Evolutionary conservation across 208 protist genomes (phyloP).

Genomic region (Trypanosoma cruzi): DNA sequence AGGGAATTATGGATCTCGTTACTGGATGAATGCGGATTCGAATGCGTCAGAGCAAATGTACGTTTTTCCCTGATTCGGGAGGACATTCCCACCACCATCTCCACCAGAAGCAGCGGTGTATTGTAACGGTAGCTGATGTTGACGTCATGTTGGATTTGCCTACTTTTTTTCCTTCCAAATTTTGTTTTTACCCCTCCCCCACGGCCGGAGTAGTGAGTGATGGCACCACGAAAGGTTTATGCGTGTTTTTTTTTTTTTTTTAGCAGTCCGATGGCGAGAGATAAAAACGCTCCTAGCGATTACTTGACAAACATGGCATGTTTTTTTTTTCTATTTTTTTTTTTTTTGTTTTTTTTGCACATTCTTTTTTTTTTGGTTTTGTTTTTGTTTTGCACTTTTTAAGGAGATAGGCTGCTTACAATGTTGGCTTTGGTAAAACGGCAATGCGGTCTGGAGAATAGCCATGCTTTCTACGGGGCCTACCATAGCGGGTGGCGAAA

Average conservation of each 20-base stretch:
- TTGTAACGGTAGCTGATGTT: neutral
- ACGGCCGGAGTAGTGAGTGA: no score
- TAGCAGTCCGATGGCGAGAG: no score
- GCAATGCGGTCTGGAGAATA: slow-evolving; percentile 63
- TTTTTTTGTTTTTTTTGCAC: no score
- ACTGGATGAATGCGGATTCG: neutral
- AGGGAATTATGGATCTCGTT: neutral
- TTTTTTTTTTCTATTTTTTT: no score
- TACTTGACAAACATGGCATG: no score
- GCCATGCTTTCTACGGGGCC: slow-evolving; percentile 70
- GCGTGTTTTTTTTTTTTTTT: no score
- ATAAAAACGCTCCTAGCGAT: no score
- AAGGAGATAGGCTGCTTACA: neutral
- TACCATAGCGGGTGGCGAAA: slow-evolving; percentile 72
- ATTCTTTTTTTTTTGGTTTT: neutral
- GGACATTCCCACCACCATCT: neutral
- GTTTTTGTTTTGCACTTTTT: no score
- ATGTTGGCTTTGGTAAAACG: slow-evolving; percentile 46
- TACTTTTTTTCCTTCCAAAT: neutral
- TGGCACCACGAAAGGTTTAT: no score
- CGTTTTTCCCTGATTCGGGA: neutral
- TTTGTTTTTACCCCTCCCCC: neutral
- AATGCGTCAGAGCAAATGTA: neutral
- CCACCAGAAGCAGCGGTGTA: neutral
- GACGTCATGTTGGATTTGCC: neutral